phyloP scores from a whole-genome alignment of 345 rosid species.

The Brassica rapa region DNA sequence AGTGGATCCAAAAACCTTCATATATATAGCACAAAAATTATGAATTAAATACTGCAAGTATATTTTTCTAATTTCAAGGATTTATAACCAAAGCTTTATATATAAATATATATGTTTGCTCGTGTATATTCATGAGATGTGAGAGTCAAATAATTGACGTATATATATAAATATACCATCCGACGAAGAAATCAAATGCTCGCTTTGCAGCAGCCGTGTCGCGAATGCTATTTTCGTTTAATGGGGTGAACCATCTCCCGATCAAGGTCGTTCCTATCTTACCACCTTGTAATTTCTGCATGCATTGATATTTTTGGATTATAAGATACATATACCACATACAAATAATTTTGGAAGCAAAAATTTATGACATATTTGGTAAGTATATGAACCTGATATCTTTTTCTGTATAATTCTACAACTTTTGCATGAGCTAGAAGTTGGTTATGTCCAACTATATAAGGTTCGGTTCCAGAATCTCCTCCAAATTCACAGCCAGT shows the following conservation, averaged over 20 bases:
- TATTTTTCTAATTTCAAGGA: neutral
- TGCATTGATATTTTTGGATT: neutral
- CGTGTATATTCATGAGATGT: neutral
- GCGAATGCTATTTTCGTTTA: neutral
- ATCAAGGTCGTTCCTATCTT: constrained; percentile 27
- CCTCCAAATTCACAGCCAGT: too few relatives aligned
- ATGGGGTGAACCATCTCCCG: constrained; percentile 27
- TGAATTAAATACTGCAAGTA: neutral
- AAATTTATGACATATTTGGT: neutral
- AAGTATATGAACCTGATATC: constrained; percentile 28
- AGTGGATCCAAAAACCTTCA: constrained; percentile 34
- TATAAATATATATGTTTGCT: neutral
- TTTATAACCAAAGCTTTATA: neutral
- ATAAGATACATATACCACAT: neutral
- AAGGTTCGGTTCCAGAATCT: too few relatives aligned
- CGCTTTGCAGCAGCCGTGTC: constrained; percentile 32
- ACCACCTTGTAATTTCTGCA: constrained; percentile 20
- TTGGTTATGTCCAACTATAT: constrained; percentile 34
- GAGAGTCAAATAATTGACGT: neutral
- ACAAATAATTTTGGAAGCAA: neutral
- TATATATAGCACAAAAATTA: neutral
- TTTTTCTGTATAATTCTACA: constrained; percentile 30
- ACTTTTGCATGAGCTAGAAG: constrained; percentile 49
- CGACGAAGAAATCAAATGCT: constrained; percentile 30
- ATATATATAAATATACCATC: constrained; percentile 21